phyloP scores from a whole-genome alignment of 345 rosid genomes.

The Isatis tinctoria region DNA sequence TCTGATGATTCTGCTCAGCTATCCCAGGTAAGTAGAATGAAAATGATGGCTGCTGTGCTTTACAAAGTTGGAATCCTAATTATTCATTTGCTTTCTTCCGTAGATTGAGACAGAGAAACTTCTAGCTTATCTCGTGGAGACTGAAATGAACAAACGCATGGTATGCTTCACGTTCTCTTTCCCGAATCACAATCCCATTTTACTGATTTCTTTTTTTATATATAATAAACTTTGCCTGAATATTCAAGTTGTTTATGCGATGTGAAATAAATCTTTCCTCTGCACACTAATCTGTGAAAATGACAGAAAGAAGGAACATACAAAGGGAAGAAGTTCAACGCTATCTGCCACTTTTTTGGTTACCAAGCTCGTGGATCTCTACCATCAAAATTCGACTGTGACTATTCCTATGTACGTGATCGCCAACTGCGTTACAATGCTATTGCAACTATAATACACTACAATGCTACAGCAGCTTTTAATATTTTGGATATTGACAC shows the following conservation, averaged over 20 bases:
- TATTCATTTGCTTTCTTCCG: constrained; percentile 11
- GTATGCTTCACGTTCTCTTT: constrained; percentile 31
- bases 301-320: constrained; percentile 76
- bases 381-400: constrained; percentile 95
- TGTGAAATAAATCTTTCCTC: neutral
- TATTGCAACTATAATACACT: neutral
- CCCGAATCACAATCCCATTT: neutral
- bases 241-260: neutral
- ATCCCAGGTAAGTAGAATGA: constrained; percentile 64
- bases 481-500: neutral
- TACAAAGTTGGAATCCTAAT: constrained; percentile 9
- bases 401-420: constrained; percentile 82
- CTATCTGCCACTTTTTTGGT: constrained; percentile 97
- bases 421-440: neutral
- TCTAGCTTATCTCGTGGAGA: constrained; percentile 90
- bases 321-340: constrained; percentile 91
- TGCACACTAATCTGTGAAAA: constrained; percentile 13
- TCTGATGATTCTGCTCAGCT: constrained; percentile 99
- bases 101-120: constrained; percentile 99
- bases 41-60: neutral
- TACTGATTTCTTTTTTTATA: neutral
- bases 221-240: neutral
- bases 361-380: constrained; percentile 98
- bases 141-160: constrained; percentile 79
- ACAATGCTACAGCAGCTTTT: too few relatives aligned